Percentiles rank a stretch among this genome's conserved stretches.
Conservation (phyloP, 2,329 filamentous ascomycete species). For the Sporothrix inflata region DNA sequence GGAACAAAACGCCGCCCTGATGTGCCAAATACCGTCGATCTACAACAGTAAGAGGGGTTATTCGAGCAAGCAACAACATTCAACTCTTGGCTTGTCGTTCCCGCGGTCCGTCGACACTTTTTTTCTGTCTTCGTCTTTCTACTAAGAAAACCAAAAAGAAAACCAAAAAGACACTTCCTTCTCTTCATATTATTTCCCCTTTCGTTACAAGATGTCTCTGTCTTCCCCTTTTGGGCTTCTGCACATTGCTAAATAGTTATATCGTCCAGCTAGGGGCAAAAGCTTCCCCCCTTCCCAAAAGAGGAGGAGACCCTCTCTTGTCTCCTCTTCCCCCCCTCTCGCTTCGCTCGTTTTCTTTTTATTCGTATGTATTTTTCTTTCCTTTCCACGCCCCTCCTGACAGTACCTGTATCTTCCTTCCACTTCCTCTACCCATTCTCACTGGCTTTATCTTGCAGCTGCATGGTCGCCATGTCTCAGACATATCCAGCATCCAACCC, state of each 20-base stretch:
- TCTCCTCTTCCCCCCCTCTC: neutral
- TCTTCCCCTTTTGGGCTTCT: neutral
- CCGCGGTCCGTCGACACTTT: neutral
- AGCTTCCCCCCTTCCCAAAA: neutral
- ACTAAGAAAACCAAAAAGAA: neutral
- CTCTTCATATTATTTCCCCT: neutral
- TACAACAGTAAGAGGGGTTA: neutral
- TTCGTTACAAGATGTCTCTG: neutral
- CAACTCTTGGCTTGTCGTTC: neutral
- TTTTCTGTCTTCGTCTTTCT: neutral
- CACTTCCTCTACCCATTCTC: neutral
- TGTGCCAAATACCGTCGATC: neutral
- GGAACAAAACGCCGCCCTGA: neutral
- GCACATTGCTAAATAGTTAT: neutral
- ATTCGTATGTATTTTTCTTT: neutral
- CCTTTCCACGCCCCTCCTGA: neutral
- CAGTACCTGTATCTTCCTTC: neutral
- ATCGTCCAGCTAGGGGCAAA: conserved; percentile 2
- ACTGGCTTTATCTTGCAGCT: neutral
- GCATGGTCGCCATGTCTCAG: neutral
- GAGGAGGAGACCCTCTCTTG: conserved; percentile 7
- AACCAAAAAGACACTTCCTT: too few species aligned
- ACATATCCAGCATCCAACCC: neutral
- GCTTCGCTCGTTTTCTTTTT: neutral
- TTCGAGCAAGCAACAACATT: neutral